A percentile compares a stretch with the other conserved stretches of the same genome.
These are phyloP conservation scores for Lipomyces spencermartinsiae DNA, from an alignment of 805 yeast species.

Conservation along the genomic window DNA sequence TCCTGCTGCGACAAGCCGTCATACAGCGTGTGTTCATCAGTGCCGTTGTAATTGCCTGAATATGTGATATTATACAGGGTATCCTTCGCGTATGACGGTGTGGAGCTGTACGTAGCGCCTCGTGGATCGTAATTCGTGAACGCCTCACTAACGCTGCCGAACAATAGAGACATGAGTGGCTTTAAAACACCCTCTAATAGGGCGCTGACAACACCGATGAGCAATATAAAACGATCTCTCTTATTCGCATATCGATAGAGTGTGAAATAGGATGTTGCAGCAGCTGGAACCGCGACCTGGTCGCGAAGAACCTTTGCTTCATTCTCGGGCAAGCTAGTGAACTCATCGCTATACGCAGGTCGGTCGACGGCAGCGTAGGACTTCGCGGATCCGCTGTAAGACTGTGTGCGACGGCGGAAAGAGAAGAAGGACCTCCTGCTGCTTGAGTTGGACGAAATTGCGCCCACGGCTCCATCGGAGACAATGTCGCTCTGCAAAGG, in stretches of 20 bases:
- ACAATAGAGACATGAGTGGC: constrained; percentile 46
- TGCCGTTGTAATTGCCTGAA: constrained; percentile 17
- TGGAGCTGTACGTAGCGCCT: constrained; percentile 14
- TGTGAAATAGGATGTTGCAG: constrained; percentile 40
- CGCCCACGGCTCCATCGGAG: constrained; percentile 23
- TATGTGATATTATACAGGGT: constrained; percentile 46
- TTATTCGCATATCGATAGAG: constrained; percentile 48
- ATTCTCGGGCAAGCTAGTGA: constrained; percentile 41
- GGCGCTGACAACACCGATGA: constrained; percentile 46
- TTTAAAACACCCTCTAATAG: constrained; percentile 49
- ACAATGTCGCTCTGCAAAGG: constrained; percentile 15
- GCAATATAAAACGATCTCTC: constrained; percentile 43
- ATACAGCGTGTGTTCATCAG: constrained; percentile 24
- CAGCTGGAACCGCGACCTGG: constrained; percentile 43
- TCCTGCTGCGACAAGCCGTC: constrained; percentile 28
- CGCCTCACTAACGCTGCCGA: constrained; percentile 49
- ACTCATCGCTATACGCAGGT: constrained; percentile 31
- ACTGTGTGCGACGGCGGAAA: constrained; percentile 16
- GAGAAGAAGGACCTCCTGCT: constrained; percentile 18
- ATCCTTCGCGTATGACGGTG: constrained; percentile 16
- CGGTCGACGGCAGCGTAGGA: constrained; percentile 29
- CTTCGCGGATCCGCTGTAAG: constrained; percentile 17
- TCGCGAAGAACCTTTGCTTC: constrained; percentile 47
- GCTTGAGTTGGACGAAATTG: constrained; percentile 20
- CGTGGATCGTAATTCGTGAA: constrained; percentile 43